Base-by-base conservation (phyloP, 129 eudicot species). In the carrot (Daucus carota) region DNA sequence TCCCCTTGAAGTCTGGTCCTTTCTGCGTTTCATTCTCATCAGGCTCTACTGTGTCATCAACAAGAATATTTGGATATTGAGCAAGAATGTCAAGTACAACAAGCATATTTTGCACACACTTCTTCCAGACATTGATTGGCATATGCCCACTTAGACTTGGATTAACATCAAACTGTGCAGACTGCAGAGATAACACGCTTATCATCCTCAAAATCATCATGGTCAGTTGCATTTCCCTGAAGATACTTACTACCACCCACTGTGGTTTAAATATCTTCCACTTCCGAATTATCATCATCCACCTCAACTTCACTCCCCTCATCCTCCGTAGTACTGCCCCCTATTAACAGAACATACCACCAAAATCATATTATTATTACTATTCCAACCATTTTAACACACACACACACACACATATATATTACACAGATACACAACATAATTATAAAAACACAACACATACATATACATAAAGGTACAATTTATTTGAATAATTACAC, bases 151-250 rank as follows among this genome's bases (percentile, higher is more conserved):
- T 94, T 24, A 91, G 84, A 79, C 98, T 85, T 20, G 97, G 87
- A 79, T 89, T 94, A 36, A 94, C 95, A 82, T 94, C 97, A 87
- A 94, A 93, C 80, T 93, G 98, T 26, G 97, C 98, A 75, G 97
- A 91, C n/a, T n/a, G n/a, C n/a, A n/a, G n/a, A n/a, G n/a, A n/a
- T n/a, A 71, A 89, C 89, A 62, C 96, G 91, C 80, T 83, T 87
- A 60, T 78, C 84, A 28, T 78, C 96, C 0, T 84, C 76, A 57
- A 31, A 9, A 76, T 87, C 90, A 52, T 91, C 97, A 83, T 87
- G 83, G 41, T 93, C 96, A 24, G 86, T 88, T 26, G 75, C 92
- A 31, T 77, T 80, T 12, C n/a, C 76, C 22, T 46, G 34, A 29
- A 78, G 79, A 50, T 93, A 93, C 50, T 68, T 83, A 80, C 79